Evolutionary conservation across 768 basidiomycete species (phyloP).

Genomic region (Agrocybe pediades): DNA sequence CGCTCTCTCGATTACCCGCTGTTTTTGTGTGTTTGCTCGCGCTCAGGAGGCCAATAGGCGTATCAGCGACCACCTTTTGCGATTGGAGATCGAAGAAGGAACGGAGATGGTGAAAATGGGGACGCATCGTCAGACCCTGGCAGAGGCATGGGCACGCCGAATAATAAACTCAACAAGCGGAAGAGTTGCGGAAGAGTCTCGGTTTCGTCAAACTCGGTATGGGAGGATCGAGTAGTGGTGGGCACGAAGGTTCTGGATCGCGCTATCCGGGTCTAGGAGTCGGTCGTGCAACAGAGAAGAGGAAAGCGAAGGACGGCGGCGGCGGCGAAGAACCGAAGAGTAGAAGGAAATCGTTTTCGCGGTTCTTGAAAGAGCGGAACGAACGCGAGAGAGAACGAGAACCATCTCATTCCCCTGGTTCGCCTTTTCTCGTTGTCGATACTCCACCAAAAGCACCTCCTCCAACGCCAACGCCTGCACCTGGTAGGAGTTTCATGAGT

Average conservation of each 20-base stretch:
- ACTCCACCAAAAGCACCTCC: neutral
- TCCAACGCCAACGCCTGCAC: neutral
- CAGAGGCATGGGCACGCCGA: neutral
- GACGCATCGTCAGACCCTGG: neutral
- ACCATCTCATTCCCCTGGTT: neutral
- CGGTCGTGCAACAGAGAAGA: constrained; percentile 16
- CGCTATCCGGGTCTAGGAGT: constrained; percentile 10
- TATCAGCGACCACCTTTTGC: neutral
- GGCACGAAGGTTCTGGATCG: constrained; percentile 10
- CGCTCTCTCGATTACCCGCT: too few species aligned
- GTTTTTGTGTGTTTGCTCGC: too few species aligned
- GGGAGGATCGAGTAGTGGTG: neutral
- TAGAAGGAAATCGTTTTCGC: constrained; percentile 24
- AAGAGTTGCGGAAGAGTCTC: too few species aligned
- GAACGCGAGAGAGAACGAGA: constrained; percentile 13
- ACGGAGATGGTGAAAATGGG: neutral
- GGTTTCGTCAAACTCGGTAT: constrained; percentile 41
- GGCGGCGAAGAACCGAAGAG: constrained; percentile 11
- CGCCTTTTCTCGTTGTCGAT: neutral
- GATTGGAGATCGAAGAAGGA: neutral
- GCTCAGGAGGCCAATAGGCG: too few species aligned
- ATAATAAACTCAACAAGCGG: constrained; percentile 41
- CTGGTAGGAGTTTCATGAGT: constrained; percentile 54
- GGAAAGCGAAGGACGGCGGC: constrained; percentile 3
- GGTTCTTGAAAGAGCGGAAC: constrained; percentile 9